Percentiles rank a stretch among this genome's conserved stretches.
These are phyloP conservation scores for Diplocarpon mali DNA, from an alignment of 2,329 filamentous ascomycete genomes.

Conservation along the genomic window DNA sequence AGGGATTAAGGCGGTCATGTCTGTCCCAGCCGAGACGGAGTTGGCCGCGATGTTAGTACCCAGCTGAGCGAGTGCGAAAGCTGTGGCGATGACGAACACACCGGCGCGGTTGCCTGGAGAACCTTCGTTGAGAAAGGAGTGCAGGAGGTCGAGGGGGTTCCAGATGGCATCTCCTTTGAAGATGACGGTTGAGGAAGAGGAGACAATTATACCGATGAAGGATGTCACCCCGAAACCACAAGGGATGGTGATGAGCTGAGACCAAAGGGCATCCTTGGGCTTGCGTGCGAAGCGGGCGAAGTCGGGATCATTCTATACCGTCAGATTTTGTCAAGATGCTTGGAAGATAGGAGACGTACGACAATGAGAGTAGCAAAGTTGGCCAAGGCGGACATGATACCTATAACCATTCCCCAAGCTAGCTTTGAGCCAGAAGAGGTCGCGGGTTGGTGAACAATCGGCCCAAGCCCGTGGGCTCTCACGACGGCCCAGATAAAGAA, in stretches of 20 bases:
- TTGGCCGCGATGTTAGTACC: slow-evolving; percentile 85
- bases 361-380: slow-evolving; percentile 85
- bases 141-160: slow-evolving; percentile 60
- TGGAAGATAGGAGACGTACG: slow-evolving; percentile 26
- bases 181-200: slow-evolving; percentile 59
- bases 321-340: slow-evolving; percentile 28
- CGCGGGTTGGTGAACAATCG: slow-evolving; percentile 62
- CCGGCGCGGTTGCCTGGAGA: slow-evolving; percentile 59
- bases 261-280: slow-evolving; percentile 66
- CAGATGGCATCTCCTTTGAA: slow-evolving; percentile 55
- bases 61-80: slow-evolving; percentile 69
- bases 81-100: slow-evolving; percentile 60
- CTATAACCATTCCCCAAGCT: slow-evolving; percentile 72
- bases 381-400: slow-evolving; percentile 79
- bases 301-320: slow-evolving; percentile 53
- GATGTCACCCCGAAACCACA: slow-evolving; percentile 66
- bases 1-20: slow-evolving; percentile 70
- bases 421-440: slow-evolving; percentile 55
- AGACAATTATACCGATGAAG: slow-evolving; percentile 73
- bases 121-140: slow-evolving; percentile 57
- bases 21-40: slow-evolving; percentile 65
- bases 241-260: slow-evolving; percentile 67
- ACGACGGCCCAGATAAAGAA: slow-evolving; percentile 84
- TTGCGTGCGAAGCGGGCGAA: slow-evolving; percentile 75
- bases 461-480: slow-evolving; percentile 71